These are phyloP conservation scores for Solanum neorickii DNA, from an alignment of 257 asterid genomes.

Conservation along the genomic window DNA sequence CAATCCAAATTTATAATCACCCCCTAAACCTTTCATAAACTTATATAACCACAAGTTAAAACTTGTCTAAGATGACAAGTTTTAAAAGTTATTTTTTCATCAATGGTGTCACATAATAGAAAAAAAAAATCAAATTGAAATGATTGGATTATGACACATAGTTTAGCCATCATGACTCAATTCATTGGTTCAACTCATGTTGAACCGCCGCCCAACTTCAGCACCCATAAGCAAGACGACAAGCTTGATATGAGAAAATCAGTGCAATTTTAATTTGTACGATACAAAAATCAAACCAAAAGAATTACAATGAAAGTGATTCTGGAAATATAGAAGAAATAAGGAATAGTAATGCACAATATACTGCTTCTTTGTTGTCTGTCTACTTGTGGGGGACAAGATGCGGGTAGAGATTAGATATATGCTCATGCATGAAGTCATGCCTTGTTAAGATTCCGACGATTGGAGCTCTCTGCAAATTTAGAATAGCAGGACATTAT, in stretches of 20 bases:
- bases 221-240: not conserved
- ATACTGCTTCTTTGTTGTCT: not conserved
- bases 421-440: conserved; percentile 74
- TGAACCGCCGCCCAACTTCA: not conserved
- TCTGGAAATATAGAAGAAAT: not conserved
- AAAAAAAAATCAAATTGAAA: not conserved
- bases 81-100: not conserved
- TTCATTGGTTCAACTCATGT: not conserved
- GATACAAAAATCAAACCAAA: not conserved
- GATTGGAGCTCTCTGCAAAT: conserved; percentile 62
- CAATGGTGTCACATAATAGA: not conserved
- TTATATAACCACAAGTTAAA: not conserved
- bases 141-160: not conserved
- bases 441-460: conserved; percentile 77
- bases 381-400: not conserved
- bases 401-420: conserved; percentile 54
- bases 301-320: not conserved
- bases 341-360: not conserved
- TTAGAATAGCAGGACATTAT: not conserved
- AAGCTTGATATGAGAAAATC: not conserved
- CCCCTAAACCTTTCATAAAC: not conserved
- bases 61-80: not conserved
- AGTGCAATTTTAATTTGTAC: not conserved
- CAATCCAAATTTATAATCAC: not conserved
- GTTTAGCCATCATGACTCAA: not conserved